A percentile compares a stretch with the other conserved stretches of the same genome.
Evolutionary conservation across 495 filamentous ascomycete species (phyloP).

Genomic region (Hypoxylon perforatum): DNA sequence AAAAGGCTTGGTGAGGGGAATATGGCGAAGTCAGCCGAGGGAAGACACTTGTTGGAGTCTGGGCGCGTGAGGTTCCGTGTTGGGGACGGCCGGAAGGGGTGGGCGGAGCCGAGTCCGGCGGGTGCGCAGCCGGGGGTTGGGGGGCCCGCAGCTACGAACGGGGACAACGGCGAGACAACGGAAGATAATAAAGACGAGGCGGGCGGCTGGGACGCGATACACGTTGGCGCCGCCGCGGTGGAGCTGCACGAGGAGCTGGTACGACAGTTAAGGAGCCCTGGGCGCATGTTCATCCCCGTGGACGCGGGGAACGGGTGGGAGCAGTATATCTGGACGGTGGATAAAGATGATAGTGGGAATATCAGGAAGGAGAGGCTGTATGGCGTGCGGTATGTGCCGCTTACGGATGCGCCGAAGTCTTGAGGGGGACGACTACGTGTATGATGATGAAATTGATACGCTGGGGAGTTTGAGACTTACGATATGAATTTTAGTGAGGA

Average conservation of each 20-base stretch:
- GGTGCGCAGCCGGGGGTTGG: conserved; percentile 24
- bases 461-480: too few relatives aligned
- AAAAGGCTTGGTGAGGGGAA: conserved; percentile 78
- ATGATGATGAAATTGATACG: too few relatives aligned
- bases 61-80: conserved; percentile 78
- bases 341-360: conserved; percentile 83
- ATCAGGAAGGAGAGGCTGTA: conserved; percentile 80
- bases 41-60: conserved; percentile 65
- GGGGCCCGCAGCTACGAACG: conserved; percentile 35
- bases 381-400: conserved; percentile 91
- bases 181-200: conserved; percentile 48
- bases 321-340: conserved; percentile 91
- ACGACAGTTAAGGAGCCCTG: conserved; percentile 81
- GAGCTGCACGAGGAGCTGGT: conserved; percentile 77
- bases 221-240: conserved; percentile 90
- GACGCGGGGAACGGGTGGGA: conserved; percentile 60
- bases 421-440: too few relatives aligned
- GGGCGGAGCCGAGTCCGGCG: conserved; percentile 57
- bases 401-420: conserved; percentile 80
- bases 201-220: conserved; percentile 85
- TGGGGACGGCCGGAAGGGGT: conserved; percentile 86
- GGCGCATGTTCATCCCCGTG: conserved; percentile 88
- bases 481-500: too few relatives aligned
- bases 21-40: conserved; percentile 77
- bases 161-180: conserved; percentile 27